Evolutionary conservation across 169 alveolate species (phyloP).

Genomic region (Plasmodium berghei): DNA sequence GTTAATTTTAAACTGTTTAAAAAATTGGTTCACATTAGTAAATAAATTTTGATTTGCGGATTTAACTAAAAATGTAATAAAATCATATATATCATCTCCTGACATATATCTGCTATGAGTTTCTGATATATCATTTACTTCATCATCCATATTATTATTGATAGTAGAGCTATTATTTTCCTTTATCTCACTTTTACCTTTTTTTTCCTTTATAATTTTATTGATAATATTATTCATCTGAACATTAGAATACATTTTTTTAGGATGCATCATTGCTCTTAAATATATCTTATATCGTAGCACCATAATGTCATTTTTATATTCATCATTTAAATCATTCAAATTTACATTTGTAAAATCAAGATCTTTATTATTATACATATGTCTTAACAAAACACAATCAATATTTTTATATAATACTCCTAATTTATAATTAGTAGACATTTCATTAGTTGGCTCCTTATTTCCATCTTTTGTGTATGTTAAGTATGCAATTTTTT

Average conservation of each 20-base stretch:
- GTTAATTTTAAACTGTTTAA: conserved; percentile 72
- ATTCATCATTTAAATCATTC: conserved; percentile 68
- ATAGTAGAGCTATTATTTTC: neutral
- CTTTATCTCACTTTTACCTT: neutral
- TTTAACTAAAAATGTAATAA: conserved; percentile 68
- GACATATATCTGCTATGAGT: conserved; percentile 63
- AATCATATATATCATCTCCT: conserved; percentile 74
- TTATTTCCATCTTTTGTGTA: conserved; percentile 11
- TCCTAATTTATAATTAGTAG: conserved; percentile 51
- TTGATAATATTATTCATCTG: conserved; percentile 38
- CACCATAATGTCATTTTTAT: conserved; percentile 54
- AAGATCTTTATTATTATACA: conserved; percentile 69
- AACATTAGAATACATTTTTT: conserved; percentile 66
- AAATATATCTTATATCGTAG: conserved; percentile 65
- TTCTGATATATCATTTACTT: neutral
- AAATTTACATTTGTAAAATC: conserved; percentile 70
- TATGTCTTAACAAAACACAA: conserved; percentile 64
- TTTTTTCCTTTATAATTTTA: conserved; percentile 28
- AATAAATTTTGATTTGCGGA: conserved; percentile 74
- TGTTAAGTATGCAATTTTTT: conserved; percentile 62
- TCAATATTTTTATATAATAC: conserved; percentile 71
- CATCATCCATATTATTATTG: neutral
- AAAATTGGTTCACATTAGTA: conserved; percentile 75
- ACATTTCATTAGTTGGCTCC: neutral
- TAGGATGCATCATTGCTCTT: conserved; percentile 56